phyloP scores from a whole-genome alignment of 495 filamentous ascomycete genomes.

The Daldinia decipiens region DNA sequence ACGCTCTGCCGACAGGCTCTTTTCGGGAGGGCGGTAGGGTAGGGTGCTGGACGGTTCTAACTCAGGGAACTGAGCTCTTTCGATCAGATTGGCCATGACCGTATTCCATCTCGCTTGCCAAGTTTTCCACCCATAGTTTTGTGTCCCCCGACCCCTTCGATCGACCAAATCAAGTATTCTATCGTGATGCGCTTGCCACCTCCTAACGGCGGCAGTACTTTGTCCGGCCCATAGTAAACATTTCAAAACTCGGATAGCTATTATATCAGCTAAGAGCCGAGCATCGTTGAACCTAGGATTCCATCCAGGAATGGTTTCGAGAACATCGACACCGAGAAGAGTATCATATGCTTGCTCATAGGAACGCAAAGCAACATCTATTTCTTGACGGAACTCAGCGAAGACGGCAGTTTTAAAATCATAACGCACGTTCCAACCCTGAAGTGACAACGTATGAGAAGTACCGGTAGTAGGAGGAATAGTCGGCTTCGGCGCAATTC shows the following conservation, averaged over 20 bases:
- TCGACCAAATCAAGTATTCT: conserved; percentile 79
- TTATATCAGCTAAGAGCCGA: conserved; percentile 78
- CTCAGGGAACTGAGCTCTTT: conserved; percentile 64
- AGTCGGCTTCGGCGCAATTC: conserved; percentile 80
- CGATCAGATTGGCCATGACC: conserved; percentile 83
- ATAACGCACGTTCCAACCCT: conserved; percentile 90
- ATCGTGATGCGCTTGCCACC: conserved; percentile 78
- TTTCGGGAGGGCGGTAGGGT: conserved; percentile 74
- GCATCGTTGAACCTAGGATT: conserved; percentile 86
- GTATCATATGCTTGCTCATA: conserved; percentile 87
- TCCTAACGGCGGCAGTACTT: conserved; percentile 75
- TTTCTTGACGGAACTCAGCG: conserved; percentile 89
- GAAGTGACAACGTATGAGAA: conserved; percentile 81
- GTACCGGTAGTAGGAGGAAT: conserved; percentile 83
- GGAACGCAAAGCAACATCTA: conserved; percentile 82
- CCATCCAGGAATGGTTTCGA: conserved; percentile 89
- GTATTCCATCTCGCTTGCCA: conserved; percentile 87
- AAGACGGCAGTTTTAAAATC: conserved; percentile 92
- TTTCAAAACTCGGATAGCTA: conserved; percentile 80
- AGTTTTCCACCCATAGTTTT: conserved; percentile 85
- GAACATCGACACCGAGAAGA: conserved; percentile 79
- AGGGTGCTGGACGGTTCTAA: conserved; percentile 48
- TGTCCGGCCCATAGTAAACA: conserved; percentile 81
- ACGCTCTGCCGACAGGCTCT: conserved; percentile 71
- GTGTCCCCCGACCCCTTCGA: conserved; percentile 80